These are phyloP conservation scores for Phytophthora boehmeriae DNA, from an alignment of 352 stramenopile species.

Conservation along the genomic window DNA sequence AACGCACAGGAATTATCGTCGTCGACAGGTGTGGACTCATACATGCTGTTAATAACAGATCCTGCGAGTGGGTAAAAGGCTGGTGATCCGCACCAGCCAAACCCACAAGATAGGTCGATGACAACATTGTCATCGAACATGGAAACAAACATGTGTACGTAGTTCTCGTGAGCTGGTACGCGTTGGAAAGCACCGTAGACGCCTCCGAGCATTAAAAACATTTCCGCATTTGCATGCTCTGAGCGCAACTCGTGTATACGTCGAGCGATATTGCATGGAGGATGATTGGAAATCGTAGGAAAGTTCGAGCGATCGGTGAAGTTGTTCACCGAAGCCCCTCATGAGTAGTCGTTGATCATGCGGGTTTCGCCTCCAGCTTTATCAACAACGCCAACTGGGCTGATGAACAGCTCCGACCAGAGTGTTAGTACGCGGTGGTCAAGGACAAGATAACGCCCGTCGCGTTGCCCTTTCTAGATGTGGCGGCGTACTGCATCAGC, in stretches of 20 bases:
- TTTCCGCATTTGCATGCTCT: neutral
- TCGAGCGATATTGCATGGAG: constrained; percentile 21
- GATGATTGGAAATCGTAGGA: constrained; percentile 12
- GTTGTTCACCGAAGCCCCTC: constrained; percentile 14
- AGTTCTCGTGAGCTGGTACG: no score
- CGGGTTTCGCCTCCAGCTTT: constrained; percentile 6
- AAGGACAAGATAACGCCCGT: constrained; percentile 14
- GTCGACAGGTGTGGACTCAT: no score
- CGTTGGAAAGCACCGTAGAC: constrained; percentile 34
- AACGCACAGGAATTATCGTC: no score
- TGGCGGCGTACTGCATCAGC: neutral
- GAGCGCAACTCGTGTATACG: constrained; percentile 13
- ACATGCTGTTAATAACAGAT: no score
- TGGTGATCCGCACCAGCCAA: no score
- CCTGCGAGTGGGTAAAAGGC: no score
- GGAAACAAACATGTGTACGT: no score
- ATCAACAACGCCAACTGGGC: constrained; percentile 6
- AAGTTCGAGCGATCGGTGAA: constrained; percentile 14
- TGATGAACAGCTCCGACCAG: constrained; percentile 14
- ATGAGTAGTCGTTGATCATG: constrained; percentile 19
- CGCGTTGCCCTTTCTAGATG: constrained; percentile 8
- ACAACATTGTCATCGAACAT: no score
- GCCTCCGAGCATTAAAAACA: constrained; percentile 30
- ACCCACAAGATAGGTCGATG: no score
- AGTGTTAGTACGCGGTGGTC: neutral